A percentile compares a stretch with the other conserved stretches of the same genome.
These are phyloP conservation scores for Urtica urens DNA, from an alignment of 306 rosid species.

Conservation along the genomic window DNA sequence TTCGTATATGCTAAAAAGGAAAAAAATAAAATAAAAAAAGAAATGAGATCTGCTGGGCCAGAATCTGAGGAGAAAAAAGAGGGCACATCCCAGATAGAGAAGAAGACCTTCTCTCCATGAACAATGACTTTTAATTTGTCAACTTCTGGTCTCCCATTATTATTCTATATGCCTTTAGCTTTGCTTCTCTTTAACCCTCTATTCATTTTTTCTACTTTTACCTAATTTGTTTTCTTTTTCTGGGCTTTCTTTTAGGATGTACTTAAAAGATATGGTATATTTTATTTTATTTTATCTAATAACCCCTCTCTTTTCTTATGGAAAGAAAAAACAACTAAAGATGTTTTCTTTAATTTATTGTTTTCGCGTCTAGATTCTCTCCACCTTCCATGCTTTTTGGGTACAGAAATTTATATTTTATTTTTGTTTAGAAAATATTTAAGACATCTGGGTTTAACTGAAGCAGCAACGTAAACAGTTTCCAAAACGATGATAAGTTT, in stretches of 20 bases:
- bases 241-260: constrained; percentile 14
- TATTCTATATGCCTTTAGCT: constrained; percentile 19
- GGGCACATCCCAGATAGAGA: constrained; percentile 23
- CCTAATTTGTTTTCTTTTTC: background rate
- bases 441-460: constrained; percentile 29
- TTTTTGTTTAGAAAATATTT: constrained; percentile 12
- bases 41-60: constrained; percentile 35
- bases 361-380: constrained; percentile 37
- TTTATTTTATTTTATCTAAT: background rate
- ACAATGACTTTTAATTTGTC: constrained; percentile 32
- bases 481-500: no score
- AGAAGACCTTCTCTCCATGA: constrained; percentile 15
- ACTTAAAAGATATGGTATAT: constrained; percentile 14
- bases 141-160: constrained; percentile 34
- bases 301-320: background rate
- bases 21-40: background rate
- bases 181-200: constrained; percentile 18
- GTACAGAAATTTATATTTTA: constrained; percentile 17
- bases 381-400: constrained; percentile 33
- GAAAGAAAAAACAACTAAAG: background rate
- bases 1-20: background rate
- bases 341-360: background rate
- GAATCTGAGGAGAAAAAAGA: constrained; percentile 25
- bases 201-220: background rate
- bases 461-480: constrained; percentile 23